Percentiles rank a stretch among this genome's conserved stretches.
These are phyloP conservation scores for Piedraia hortae DNA, from an alignment of 2,329 filamentous ascomycete genomes.

Conservation along the genomic window DNA sequence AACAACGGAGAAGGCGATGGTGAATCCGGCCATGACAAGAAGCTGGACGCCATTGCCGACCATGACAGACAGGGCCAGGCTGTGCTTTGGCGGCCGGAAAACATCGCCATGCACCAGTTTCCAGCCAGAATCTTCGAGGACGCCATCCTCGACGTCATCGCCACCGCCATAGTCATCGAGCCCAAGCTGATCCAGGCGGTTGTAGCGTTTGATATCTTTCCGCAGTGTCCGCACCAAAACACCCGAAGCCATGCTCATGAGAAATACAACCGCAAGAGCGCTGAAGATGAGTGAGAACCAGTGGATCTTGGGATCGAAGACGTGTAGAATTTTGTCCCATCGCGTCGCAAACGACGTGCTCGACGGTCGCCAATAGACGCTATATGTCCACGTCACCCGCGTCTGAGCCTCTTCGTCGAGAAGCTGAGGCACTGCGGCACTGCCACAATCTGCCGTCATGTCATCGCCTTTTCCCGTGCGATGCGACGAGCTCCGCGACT, in stretches of 20 bases:
- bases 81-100: conserved; percentile 63
- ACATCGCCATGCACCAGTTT: conserved; percentile 95
- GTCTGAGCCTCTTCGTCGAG: conserved; percentile 34
- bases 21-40: conserved; percentile 91
- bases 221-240: conserved; percentile 65
- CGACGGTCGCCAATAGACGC: conserved; percentile 67
- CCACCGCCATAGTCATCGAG: conserved; percentile 69
- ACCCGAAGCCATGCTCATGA: conserved; percentile 77
- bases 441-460: conserved; percentile 31
- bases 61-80: conserved; percentile 61
- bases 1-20: conserved; percentile 74
- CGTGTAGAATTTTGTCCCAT: conserved; percentile 97
- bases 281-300: conserved; percentile 98
- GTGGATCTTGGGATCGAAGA: conserved; percentile 92
- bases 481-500: conserved; percentile 34
- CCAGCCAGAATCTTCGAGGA: conserved; percentile 95
- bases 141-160: conserved; percentile 55
- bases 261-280: conserved; percentile 75
- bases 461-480: conserved; percentile 22
- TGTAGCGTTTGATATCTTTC: conserved; percentile 93
- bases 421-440: conserved; percentile 27
- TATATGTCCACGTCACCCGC: conserved; percentile 66
- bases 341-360: conserved; percentile 78
- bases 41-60: conserved; percentile 85
- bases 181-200: conserved; percentile 71